These are phyloP conservation scores for Nigrospora sphaerica DNA, from an alignment of 2,329 filamentous ascomycete genomes.

Conservation along the genomic window DNA sequence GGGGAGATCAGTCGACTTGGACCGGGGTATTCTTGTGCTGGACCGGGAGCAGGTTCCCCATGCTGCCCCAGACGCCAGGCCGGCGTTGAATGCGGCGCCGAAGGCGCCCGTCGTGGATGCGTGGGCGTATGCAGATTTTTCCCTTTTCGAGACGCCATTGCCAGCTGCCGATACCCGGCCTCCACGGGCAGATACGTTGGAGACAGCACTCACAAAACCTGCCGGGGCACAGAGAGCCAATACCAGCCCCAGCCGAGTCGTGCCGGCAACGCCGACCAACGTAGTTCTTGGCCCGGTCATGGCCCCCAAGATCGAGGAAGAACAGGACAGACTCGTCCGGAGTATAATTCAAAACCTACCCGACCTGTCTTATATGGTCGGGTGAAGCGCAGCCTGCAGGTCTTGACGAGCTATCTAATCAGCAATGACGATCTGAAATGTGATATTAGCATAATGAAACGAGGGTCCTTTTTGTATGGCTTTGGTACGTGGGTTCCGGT, in stretches of 20 bases:
- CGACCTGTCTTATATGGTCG: conserved; percentile 39
- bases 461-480: too few relatives aligned
- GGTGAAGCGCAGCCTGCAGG: conserved; percentile 12
- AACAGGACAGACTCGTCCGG: conserved; percentile 25
- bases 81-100: background rate
- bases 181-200: too few relatives aligned
- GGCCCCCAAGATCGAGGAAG: conserved; percentile 2
- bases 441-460: too few relatives aligned
- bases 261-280: conserved; percentile 1
- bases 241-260: background rate
- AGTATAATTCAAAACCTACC: conserved; percentile 30
- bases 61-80: background rate
- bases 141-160: conserved; percentile 11
- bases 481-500: too few relatives aligned
- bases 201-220: too few relatives aligned
- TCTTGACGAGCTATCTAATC: too few relatives aligned
- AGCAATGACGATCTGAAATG: too few relatives aligned
- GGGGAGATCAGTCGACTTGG: too few relatives aligned
- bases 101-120: conserved; percentile 5
- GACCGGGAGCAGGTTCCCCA: background rate
- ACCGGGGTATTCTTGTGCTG: too few relatives aligned
- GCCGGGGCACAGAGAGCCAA: too few relatives aligned
- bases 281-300: conserved; percentile 9
- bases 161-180: background rate
- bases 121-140: conserved; percentile 14